Conservation (phyloP, 2,329 filamentous ascomycete genomes). For the Xenoacremonium recifei region DNA sequence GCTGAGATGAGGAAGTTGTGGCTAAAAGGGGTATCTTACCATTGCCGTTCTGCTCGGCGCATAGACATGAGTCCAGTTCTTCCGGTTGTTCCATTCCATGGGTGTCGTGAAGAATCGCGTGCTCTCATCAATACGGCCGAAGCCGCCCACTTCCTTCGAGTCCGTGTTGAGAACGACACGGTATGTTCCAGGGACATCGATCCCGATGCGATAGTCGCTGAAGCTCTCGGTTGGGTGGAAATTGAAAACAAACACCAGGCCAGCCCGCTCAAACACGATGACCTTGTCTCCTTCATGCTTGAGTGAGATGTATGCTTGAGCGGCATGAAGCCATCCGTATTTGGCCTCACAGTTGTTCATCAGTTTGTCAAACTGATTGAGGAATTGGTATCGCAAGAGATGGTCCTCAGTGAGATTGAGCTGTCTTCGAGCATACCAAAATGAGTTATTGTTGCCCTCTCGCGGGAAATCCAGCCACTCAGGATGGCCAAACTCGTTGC, state of each 20-base stretch:
- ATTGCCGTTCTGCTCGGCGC: slow-evolving; percentile 80
- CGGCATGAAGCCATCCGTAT: slow-evolving; percentile 84
- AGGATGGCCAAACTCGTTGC: slow-evolving; percentile 97
- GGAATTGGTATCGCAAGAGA: slow-evolving; percentile 82
- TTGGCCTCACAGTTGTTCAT: slow-evolving; percentile 89
- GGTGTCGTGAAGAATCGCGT: slow-evolving; percentile 91
- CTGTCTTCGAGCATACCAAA: slow-evolving; percentile 91
- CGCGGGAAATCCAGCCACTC: slow-evolving; percentile 99
- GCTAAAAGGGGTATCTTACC: slow-evolving; percentile 52
- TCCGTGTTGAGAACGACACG: slow-evolving; percentile 83
- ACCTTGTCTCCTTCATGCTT: slow-evolving; percentile 96
- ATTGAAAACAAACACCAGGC: slow-evolving; percentile 93
- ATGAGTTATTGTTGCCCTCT: slow-evolving; percentile 87
- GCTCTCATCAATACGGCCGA: slow-evolving; percentile 71
- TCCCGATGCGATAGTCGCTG: slow-evolving; percentile 87
- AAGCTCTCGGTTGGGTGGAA: slow-evolving; percentile 85
- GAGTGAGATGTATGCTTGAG: slow-evolving; percentile 87
- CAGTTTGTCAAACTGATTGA: slow-evolving; percentile 89
- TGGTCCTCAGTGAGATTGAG: slow-evolving; percentile 87
- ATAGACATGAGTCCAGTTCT: slow-evolving; percentile 92
- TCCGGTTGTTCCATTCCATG: slow-evolving; percentile 83
- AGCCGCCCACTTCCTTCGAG: slow-evolving; percentile 72
- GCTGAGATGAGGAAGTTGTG: neutral
- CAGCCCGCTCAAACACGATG: slow-evolving; percentile 90
- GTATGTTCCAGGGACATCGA: slow-evolving; percentile 84